Evolutionary conservation across 208 protist genomes (phyloP).

Genomic region (Trypanosoma boissoni): DNA sequence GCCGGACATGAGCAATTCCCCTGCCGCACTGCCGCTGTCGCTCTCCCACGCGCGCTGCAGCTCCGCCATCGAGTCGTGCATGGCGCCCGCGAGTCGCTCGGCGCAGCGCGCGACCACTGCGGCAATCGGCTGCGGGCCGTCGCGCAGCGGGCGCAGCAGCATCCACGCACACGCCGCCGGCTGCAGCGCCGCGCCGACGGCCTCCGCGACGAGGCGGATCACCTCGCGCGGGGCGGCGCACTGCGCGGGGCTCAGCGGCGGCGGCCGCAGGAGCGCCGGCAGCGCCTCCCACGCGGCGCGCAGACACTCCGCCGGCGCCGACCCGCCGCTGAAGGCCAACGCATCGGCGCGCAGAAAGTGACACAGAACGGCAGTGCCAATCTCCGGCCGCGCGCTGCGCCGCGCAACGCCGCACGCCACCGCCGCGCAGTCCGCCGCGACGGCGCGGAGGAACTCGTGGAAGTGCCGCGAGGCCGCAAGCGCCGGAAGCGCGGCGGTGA

Average conservation of each 20-base stretch:
- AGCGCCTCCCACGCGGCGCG: conserved; percentile 12
- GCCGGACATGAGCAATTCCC: conserved; percentile 23
- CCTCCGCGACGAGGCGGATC: conserved; percentile 25
- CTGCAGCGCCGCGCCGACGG: conserved; percentile 14
- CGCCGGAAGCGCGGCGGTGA: conserved; percentile 30
- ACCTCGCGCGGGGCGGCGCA: background rate
- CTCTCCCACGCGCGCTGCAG: conserved; percentile 27
- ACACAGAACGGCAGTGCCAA: conserved; percentile 34
- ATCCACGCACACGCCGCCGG: conserved; percentile 29
- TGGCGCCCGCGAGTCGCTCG: conserved; percentile 21
- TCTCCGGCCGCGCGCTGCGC: conserved; percentile 24
- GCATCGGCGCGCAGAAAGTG: conserved; percentile 53
- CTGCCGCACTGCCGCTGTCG: background rate
- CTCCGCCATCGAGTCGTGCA: conserved; percentile 29
- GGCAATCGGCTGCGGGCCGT: conserved; percentile 23
- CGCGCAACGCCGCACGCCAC: conserved; percentile 43
- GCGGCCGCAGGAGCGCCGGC: conserved; percentile 28
- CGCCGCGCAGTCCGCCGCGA: conserved; percentile 39
- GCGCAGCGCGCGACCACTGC: conserved; percentile 16
- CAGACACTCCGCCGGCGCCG: conserved; percentile 11
- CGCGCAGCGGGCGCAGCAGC: conserved; percentile 11
- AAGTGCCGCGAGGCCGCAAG: conserved; percentile 36
- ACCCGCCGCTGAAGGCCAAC: conserved; percentile 6
- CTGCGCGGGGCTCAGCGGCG: background rate
- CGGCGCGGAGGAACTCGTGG: conserved; percentile 41